These are phyloP conservation scores for Massarina eburnea DNA, from an alignment of 2,329 filamentous ascomycete genomes.

Conservation along the genomic window DNA sequence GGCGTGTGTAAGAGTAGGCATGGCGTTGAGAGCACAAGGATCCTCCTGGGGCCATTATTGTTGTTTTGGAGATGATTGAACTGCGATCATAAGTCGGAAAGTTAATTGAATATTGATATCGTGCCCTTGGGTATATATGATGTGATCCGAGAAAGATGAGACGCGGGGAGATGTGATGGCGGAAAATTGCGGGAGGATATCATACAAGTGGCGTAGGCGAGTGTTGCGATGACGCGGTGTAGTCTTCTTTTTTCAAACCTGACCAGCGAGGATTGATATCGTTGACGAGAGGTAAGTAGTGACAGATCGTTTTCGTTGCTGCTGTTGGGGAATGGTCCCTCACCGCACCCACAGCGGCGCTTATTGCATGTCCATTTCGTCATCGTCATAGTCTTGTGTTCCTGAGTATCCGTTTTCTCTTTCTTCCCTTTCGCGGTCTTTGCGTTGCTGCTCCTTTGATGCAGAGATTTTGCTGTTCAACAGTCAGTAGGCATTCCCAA, in stretches of 20 bases:
- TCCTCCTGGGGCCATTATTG: background rate
- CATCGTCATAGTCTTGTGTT: slow-evolving; percentile 63
- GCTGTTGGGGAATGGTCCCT: background rate
- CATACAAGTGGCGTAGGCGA: background rate
- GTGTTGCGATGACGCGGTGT: background rate
- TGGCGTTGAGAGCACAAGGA: background rate
- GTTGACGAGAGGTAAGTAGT: no score
- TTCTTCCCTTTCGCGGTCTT: slow-evolving; percentile 75
- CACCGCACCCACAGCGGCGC: background rate
- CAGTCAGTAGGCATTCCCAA: slow-evolving; percentile 2
- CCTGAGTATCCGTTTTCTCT: slow-evolving; percentile 55
- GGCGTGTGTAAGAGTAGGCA: no score
- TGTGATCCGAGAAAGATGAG: background rate
- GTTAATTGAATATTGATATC: background rate
- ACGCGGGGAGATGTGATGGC: background rate
- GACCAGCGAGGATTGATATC: background rate
- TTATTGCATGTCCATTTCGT: slow-evolving; percentile 44
- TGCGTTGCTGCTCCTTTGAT: slow-evolving; percentile 73
- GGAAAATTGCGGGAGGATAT: background rate
- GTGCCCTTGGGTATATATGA: no score
- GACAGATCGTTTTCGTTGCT: background rate
- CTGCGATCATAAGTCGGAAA: background rate
- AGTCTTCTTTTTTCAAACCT: background rate
- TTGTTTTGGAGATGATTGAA: background rate
- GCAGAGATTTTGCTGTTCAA: slow-evolving; percentile 69